Conservation (phyloP, 1,139 yeast species). For the Kodamaea sp. region DNA sequence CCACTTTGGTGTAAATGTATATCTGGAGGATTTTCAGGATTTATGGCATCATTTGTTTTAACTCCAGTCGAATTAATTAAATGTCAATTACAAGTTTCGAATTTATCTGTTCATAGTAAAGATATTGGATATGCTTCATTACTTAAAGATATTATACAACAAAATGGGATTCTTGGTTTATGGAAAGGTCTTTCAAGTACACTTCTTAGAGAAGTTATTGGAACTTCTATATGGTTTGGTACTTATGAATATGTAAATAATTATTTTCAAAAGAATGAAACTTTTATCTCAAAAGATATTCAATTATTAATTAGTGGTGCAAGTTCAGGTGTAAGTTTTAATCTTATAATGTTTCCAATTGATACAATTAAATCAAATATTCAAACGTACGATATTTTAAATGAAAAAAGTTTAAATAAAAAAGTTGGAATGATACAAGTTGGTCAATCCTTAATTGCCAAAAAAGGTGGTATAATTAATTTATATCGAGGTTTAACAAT, state of each 20-base stretch:
- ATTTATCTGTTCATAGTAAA: slow-evolving; percentile 25
- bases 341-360: slow-evolving; percentile 78
- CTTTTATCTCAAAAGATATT: slow-evolving; percentile 29
- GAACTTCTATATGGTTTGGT: slow-evolving; percentile 94
- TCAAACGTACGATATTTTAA: slow-evolving; percentile 56
- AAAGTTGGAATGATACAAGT: slow-evolving; percentile 9
- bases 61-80: slow-evolving; percentile 90
- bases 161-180: slow-evolving; percentile 49
- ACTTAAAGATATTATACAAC: slow-evolving; percentile 38
- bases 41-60: slow-evolving; percentile 74
- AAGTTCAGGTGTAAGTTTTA: slow-evolving; percentile 77
- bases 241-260: slow-evolving; percentile 63
- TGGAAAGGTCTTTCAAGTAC: slow-evolving; percentile 94
- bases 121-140: slow-evolving; percentile 27
- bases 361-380: slow-evolving; percentile 87
- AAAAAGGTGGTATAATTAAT: slow-evolving; percentile 57
- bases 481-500: slow-evolving; percentile 85
- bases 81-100: slow-evolving; percentile 82
- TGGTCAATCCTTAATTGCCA: slow-evolving; percentile 29
- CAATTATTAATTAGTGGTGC: slow-evolving; percentile 78
- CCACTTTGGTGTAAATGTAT: slow-evolving; percentile 42
- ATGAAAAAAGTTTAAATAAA: slow-evolving; percentile 1
- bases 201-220: slow-evolving; percentile 76
- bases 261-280: slow-evolving; percentile 28
- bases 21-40: slow-evolving; percentile 82